Base-by-base conservation (phyloP, 306 rosid species). In the Casuarina equisetifolia region DNA sequence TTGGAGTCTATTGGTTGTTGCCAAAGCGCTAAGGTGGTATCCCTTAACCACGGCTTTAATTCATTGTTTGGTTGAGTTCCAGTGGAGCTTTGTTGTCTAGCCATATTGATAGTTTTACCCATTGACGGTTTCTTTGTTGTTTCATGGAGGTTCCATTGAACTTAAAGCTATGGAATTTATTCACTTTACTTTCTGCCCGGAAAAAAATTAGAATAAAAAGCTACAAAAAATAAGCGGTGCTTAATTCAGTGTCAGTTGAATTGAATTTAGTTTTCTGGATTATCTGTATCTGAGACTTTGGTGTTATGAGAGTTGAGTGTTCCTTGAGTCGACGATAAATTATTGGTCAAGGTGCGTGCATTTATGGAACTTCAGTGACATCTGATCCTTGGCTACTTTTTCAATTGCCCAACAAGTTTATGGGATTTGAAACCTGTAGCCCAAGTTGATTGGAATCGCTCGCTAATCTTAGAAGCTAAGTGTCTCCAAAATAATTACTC, bases 21-120 rank as follows among this genome's bases (percentile, higher is more conserved):
- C 70, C 96, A 76, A 43, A 86, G 84, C 88, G 88, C 82, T 54
- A 90, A 95, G 97, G 98, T 92, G 79, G 35, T 8, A n/a, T 59
- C 36, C 69, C 68, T 46, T 66, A 51, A 15, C 15, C 44, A 43
- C 5, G 12, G 74, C 48, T 42, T 45, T 25, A 32, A 48, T 10
- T 70, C 8, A 3, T 70, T 48, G 3, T 7, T 70, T 54, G 10
- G 17, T 54, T 61, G 12, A 62, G n/a, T 36, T 62, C 70, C 9
- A 1, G 11, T 19, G 74, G n/a, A 12, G 11, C 35, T 70, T 71
- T 38, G 35, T 59, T 36, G 80, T 70, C 55, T 51, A 69, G 5
- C 40, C 54, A 17, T 43, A 6, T 57, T 74, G 48, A 1, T 80
- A 36, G 43, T 12, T 43, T 79, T 43, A 49, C 74, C 55, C 48